phyloP scores from a whole-genome alignment of 768 basidiomycete genomes.

The Zangia roseola region DNA sequence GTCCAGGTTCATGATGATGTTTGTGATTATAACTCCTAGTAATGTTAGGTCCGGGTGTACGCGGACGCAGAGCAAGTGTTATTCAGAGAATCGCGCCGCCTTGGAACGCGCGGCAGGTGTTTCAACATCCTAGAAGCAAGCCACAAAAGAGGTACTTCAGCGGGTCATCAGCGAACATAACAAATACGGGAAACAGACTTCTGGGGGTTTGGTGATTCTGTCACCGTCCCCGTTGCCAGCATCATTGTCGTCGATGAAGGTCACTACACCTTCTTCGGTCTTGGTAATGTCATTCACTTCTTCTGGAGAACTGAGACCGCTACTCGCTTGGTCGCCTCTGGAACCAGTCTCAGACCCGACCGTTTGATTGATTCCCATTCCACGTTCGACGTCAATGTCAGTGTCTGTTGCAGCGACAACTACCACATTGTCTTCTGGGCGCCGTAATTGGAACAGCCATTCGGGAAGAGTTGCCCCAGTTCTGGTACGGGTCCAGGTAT shows the following conservation, averaged over 20 bases:
- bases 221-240: not conserved
- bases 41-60: constrained; percentile 1
- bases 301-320: not conserved
- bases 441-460: constrained; percentile 42
- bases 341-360: not conserved
- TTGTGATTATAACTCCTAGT: not conserved
- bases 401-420: not conserved
- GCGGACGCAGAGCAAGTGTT: constrained; percentile 24
- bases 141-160: constrained; percentile 15
- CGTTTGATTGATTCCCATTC: constrained; percentile 4
- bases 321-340: not conserved
- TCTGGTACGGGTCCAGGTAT: constrained; percentile 40
- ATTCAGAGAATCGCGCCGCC: constrained; percentile 40
- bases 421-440: constrained; percentile 8
- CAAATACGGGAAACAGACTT: constrained; percentile 22
- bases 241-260: not conserved
- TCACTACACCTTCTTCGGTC: not conserved
- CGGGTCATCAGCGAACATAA: not conserved
- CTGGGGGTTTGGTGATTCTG: not conserved
- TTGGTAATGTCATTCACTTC: not conserved
- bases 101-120: constrained; percentile 7
- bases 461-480: constrained; percentile 37
- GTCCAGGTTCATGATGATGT: not conserved
- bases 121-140: constrained; percentile 10
- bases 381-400: constrained; percentile 22